Evolutionary conservation across 306 rosid species (phyloP), one percentile per base, ranked within the genome.

Genomic region (Fagus crenata): DNA sequence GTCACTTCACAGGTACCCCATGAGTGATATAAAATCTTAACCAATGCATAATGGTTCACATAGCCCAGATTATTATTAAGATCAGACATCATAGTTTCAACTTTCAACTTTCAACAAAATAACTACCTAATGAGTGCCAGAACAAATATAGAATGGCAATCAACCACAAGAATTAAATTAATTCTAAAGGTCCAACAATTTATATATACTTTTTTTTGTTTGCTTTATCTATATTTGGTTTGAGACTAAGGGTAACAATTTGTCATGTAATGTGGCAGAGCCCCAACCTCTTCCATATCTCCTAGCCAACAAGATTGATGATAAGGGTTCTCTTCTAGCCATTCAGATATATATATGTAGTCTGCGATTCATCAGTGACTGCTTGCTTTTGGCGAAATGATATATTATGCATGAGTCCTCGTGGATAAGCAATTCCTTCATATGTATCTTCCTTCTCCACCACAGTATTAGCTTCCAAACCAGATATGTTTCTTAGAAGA

Each of bases 381-480:
- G 77, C 55, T 56, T 51, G 71, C 53, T 14, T 67, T 46, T 56
- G 37, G 32, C 80, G 69, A 74, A 75, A 81, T 75, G 69, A 77
- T 74, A 75, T 80, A 73, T 31, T 17, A 33, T 46, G 80, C 73
- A 71, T 61, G 75, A 59, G 63, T 37, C 68, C 78, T 76, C 69
- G 43, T 36, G 31, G 59, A 51, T 76, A 67, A 46, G 42, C 77
- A 42, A 74, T 77, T 86, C 70, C 77, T 43, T 46, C 77, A 69
- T 37, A 43, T 71, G 71, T 40, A 69, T 79, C 82, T 81, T 83
- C 83, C 49, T 80, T 33, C 59, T 64, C 80, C 53, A 72, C 42
- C 58, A 60, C 67, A 54, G 83, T 17, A 31, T 53, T 40, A 68
- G 32, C 84, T 63, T 51, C 78, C 5, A 43, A 61, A 72, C 55